Base-by-base conservation (phyloP, 2,329 filamentous ascomycete genomes). In the Nemania abortiva region DNA sequence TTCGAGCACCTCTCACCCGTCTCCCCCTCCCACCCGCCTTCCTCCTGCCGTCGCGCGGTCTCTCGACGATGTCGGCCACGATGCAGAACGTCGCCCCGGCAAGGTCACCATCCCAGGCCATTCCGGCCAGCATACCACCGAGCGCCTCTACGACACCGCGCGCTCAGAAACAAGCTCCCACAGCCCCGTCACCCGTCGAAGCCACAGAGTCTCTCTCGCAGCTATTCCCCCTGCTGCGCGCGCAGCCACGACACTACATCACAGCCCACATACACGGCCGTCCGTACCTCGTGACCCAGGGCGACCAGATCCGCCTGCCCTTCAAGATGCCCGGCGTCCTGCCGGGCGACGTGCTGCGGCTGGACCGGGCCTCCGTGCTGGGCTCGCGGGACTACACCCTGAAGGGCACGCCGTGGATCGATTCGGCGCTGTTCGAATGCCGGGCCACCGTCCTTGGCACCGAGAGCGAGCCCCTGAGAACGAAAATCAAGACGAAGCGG, bases 361-460 rank as follows among this genome's bases (percentile, higher is more conserved):
- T 99, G 66, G 95, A 97, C 83, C 91, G 94, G 65, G 96, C 94
- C 27, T 91, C 89, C 49, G 85, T 91, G 63, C 83, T 99, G 53
- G 96, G 96, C 31, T 95, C 91, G 74, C 88, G 96, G 72, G 95
- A 98, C 80, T 97, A 93, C 82, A 98, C 95, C 5, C 85, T 98
- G 72, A 93, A 94, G 80, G 93, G 92, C 5, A 83, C 87, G 4
- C 90, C 92, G n/a, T 95, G 92, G 78, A 83, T 98, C 70, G 94
- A 98, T 79, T 91, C 95, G 81, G 83, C 89, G 63, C 81, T 97
- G 66, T 98, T 94, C 76, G 91, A 93, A 79, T 97, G 94, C 81
- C 88, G 94, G 67, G 93, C 95, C 18, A 89, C 91, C 39, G 94
- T 99, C 29, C 87, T 96, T 71, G 95, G 94, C 6, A 89, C 92